Percentiles rank a stretch among this genome's conserved stretches.
These are phyloP conservation scores for Rhododendron molle DNA, from an alignment of 148 eudicot species.

Conservation along the genomic window DNA sequence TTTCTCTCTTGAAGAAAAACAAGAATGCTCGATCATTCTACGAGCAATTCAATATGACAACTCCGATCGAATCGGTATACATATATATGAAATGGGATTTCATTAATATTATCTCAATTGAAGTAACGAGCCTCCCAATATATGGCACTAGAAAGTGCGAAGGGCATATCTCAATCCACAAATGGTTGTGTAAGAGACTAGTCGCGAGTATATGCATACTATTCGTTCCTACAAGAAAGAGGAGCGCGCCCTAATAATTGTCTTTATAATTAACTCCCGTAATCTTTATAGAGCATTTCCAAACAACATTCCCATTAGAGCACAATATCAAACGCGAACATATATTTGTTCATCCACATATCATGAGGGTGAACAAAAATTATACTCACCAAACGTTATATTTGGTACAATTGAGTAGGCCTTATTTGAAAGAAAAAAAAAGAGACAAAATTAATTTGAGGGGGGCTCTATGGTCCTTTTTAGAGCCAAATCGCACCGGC, in stretches of 20 bases:
- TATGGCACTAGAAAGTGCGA: not conserved
- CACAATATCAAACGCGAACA: not conserved
- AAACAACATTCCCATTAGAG: not conserved
- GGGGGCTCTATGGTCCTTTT: not conserved
- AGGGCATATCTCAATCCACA: not conserved
- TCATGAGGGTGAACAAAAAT: not conserved
- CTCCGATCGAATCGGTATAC: not conserved
- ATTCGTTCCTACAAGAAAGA: no score
- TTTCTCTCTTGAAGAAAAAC: not conserved
- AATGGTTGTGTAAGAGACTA: no score
- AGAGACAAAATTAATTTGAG: not conserved
- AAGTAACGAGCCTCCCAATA: not conserved
- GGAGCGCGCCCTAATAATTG: no score
- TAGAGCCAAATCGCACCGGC: slow-evolving; percentile 50
- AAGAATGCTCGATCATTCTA: not conserved
- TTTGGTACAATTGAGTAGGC: not conserved
- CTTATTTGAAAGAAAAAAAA: not conserved
- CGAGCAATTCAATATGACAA: not conserved
- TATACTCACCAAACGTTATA: no score
- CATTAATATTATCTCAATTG: no score
- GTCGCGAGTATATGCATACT: no score
- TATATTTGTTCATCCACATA: not conserved
- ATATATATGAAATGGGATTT: no score
- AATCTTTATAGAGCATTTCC: not conserved
- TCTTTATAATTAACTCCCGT: not conserved